These are phyloP conservation scores for Aspergillus biplanus DNA, from an alignment of 495 filamentous ascomycete genomes.

Conservation along the genomic window DNA sequence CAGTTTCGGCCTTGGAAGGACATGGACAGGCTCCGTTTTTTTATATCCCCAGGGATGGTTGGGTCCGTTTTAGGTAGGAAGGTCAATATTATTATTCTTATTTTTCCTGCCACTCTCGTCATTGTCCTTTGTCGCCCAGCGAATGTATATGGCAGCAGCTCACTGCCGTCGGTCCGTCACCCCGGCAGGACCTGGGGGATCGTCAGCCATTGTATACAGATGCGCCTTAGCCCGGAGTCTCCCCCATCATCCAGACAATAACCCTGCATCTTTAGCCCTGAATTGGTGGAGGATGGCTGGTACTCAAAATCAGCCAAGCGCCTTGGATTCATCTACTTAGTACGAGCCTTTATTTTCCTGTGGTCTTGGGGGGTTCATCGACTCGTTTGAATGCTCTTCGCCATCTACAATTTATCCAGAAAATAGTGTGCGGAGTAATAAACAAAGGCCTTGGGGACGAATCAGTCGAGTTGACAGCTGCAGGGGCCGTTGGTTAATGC, in stretches of 20 bases:
- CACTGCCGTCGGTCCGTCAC: conserved; percentile 22
- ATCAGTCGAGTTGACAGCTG: background rate
- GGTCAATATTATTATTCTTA: background rate
- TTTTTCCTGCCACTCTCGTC: no score
- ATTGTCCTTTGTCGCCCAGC: background rate
- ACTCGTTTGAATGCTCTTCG: background rate
- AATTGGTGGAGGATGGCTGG: background rate
- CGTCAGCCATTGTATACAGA: conserved; percentile 2
- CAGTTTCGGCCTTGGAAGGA: conserved; percentile 11
- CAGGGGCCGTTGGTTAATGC: background rate
- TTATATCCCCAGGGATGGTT: conserved; percentile 11
- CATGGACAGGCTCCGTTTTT: conserved; percentile 13
- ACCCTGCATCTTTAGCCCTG: background rate
- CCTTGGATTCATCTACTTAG: background rate
- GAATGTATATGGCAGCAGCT: background rate
- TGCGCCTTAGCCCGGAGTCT: background rate
- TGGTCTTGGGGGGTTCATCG: background rate
- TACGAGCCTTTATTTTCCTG: background rate
- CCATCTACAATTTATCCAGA: background rate
- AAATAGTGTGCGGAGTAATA: background rate
- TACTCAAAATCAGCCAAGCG: background rate
- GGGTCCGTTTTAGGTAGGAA: conserved; percentile 13
- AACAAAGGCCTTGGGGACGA: background rate
- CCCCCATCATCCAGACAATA: background rate
- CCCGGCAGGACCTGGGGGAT: conserved; percentile 17